Base-by-base conservation (phyloP, 2,329 filamentous ascomycete genomes). In the Ilyonectria mors-panacis region DNA sequence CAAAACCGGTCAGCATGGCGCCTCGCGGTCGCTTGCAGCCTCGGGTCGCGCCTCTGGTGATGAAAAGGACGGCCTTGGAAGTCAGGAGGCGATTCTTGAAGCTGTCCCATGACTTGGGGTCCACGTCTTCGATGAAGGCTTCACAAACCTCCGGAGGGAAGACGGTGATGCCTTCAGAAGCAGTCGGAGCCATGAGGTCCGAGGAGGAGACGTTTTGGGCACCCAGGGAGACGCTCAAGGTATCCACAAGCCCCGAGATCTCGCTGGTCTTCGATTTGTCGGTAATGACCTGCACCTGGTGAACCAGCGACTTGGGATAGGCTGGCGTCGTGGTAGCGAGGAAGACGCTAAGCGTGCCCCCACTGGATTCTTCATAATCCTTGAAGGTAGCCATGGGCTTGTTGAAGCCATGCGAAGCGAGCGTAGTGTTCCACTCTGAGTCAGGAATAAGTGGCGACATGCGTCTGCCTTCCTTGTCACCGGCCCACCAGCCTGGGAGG, bases 401-500 rank as follows among this genome's bases (percentile, higher is more conserved):
- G 28, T 33, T 26, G 17, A 56, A 62, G 4, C 60, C 53, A 15
- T 50, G 42, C 3, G 39, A 33, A 6, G 21, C 28, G 7, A 63
- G 60, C 9, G 23, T 37, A 4, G 51, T 26, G 35, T 42, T 45
- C 60, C 60, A 63, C 33, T 63, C 42, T 5, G 51, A 44, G n/a
- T 50, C 60, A n/a, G 53, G 44, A n/a, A 57, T 50, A 23, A 63
- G 44, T 15, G 60, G 60, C 7, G 53, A 57, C 35, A 44, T 51
- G 15, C 53, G 39, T 39, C 60, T 47, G 10, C 70, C 70, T 21
- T 72, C 68, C n/a, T 78, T 75, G 51, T 76, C 70, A 4, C 73
- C 75, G 4, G 79, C 71, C 80, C 81, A 82, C 80, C 81, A 82
- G n/a, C 79, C 80, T 3, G 77, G 69, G 12, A 82, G 71, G 10